Percentiles rank a stretch among this genome's conserved stretches.
These are phyloP conservation scores for Pittosporum tobira DNA, from an alignment of 129 eudicot species.

Conservation along the genomic window DNA sequence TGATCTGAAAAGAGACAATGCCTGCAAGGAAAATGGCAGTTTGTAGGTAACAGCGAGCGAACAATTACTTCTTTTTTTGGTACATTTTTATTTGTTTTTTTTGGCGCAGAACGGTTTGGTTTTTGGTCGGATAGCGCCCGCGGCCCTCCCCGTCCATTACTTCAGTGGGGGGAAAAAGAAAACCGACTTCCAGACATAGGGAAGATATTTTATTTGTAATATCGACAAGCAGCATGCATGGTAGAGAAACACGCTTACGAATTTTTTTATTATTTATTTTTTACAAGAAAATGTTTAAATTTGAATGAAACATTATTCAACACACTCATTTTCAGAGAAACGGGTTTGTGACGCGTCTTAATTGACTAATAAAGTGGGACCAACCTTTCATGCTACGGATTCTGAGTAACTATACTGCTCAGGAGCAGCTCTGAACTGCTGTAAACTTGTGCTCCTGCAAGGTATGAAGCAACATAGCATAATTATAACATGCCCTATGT, in stretches of 20 bases:
- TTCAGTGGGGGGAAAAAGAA: too few species aligned
- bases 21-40: not conserved
- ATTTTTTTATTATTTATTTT: too few species aligned
- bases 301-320: too few species aligned
- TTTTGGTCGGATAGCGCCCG: not conserved
- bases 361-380: not conserved
- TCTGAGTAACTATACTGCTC: slow-evolving; percentile 76
- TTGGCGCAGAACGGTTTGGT: too few species aligned
- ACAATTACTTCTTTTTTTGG: too few species aligned
- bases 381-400: slow-evolving; percentile 75
- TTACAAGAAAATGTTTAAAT: too few species aligned
- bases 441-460: slow-evolving; percentile 67
- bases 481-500: not conserved
- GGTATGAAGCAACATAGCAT: slow-evolving; percentile 1
- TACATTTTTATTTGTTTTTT: too few species aligned
- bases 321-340: not conserved
- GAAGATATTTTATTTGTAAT: too few species aligned
- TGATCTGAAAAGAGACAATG: slow-evolving; percentile 5
- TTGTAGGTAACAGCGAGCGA: not conserved
- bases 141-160: too few species aligned
- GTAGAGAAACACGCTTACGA: too few species aligned
- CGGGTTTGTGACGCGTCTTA: not conserved
- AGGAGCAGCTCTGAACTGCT: slow-evolving; percentile 85
- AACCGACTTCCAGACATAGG: too few species aligned
- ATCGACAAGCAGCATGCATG: too few species aligned